Percentiles rank a stretch among this genome's conserved stretches.
Evolutionary conservation across 2,329 filamentous ascomycete species (phyloP).

Genomic region (Dryadomyces sulphureus): DNA sequence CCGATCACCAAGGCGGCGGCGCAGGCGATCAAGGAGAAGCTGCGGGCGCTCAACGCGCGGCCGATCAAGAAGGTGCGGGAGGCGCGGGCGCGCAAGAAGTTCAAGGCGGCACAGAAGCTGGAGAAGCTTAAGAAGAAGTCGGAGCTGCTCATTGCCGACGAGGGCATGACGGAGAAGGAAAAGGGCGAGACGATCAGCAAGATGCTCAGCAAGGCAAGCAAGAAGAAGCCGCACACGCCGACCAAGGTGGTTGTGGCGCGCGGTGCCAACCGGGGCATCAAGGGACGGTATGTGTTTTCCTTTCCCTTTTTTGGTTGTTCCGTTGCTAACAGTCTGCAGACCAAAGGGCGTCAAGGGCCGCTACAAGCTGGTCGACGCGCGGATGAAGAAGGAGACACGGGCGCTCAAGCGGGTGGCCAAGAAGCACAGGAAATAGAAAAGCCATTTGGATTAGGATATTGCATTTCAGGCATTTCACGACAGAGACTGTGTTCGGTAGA

Average conservation of each 20-base stretch:
- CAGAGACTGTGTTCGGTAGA: too few species aligned
- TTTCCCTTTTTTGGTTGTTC: not conserved
- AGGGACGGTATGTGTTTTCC: slow-evolving; percentile 31
- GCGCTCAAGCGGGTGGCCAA: slow-evolving; percentile 67
- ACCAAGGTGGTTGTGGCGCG: slow-evolving; percentile 82
- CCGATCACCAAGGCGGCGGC: slow-evolving; percentile 89
- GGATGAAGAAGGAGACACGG: slow-evolving; percentile 92
- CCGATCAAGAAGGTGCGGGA: slow-evolving; percentile 99
- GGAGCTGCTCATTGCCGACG: slow-evolving; percentile 76
- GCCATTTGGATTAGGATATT: not conserved
- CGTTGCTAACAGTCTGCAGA: slow-evolving; percentile 22
- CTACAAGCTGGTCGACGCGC: slow-evolving; percentile 91
- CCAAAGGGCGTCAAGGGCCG: slow-evolving; percentile 87
- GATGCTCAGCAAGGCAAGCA: slow-evolving; percentile 66
- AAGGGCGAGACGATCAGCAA: slow-evolving; percentile 76
- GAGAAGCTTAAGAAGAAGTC: slow-evolving; percentile 97
- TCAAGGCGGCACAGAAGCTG: slow-evolving; percentile 76
- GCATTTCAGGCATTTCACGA: not conserved
- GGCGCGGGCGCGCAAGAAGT: slow-evolving; percentile 91
- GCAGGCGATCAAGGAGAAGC: slow-evolving; percentile 84
- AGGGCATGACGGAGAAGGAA: slow-evolving; percentile 89
- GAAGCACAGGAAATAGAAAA: slow-evolving; percentile 34
- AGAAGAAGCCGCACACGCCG: slow-evolving; percentile 72
- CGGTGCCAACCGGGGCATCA: slow-evolving; percentile 70
- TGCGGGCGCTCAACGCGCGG: slow-evolving; percentile 80